Evolutionary conservation across 2,329 filamentous ascomycete species (phyloP), one percentile per base, ranked within the genome.

Genomic region (Calonectria pseudoreteaudii): DNA sequence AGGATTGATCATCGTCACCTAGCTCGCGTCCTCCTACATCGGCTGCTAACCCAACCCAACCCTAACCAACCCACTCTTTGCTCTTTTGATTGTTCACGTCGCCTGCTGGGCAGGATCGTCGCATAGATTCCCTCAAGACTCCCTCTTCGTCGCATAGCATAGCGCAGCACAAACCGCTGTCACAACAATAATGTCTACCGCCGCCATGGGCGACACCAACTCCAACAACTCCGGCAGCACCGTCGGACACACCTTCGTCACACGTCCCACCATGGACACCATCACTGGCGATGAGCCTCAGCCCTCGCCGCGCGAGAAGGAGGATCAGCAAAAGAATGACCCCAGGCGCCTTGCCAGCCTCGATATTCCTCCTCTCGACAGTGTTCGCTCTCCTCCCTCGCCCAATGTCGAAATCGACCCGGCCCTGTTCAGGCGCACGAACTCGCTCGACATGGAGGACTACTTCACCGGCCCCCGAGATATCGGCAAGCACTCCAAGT

Each of bases 401-500:
- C 82, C 83, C 41, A 76, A 77, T n/a, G 67, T 81, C 6, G 74
- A 71, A 53, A 74, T 80, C 62, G 77, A 83, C 41, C 80, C 80
- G 11, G 77, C 81, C 50, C 76, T 80, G 44, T 84, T 83, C 73
- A 81, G 80, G 47, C 81, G 81, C 50, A 83, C 82, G 36, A 82
- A 80, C 20, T 84, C 84, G 18, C 82, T 88, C 74, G 88, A 91
- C 41, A 76, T 92, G 62, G 90, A 91, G 73, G 90, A 92, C 75
- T 92, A 93, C 82, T 93, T 93, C 80, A 89, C 82, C 64, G 91
- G 91, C 16, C 94, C 94, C 65, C 90, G 93, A 74, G 91, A 95
- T 82, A 90, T 94, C 76, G 88, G 91, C 72, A 91, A 91, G 80
- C 93, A 95, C 83, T 95, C 93, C 26, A 95, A 94, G 87, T 93